phyloP scores from a whole-genome alignment of 371 early-diverging fungal species.

The Astathelohania contejeani region DNA sequence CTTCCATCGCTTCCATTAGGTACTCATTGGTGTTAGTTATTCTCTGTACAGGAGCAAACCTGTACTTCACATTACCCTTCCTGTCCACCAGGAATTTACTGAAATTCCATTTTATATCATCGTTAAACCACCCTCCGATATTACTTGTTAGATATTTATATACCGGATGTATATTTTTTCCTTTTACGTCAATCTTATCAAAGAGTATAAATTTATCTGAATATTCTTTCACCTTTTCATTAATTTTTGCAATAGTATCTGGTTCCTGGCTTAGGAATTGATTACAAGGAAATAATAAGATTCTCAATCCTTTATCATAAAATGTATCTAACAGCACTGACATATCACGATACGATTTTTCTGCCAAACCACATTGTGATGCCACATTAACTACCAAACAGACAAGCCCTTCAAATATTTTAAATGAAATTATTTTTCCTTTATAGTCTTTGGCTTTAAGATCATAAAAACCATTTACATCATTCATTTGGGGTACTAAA shows the following conservation, averaged over 20 bases:
- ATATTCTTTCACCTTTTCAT: conserved; percentile 26
- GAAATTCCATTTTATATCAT: conserved; percentile 51
- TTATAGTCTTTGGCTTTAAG: too few relatives aligned
- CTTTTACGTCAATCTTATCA: conserved; percentile 70
- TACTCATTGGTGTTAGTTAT: not conserved
- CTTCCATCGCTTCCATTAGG: conserved; percentile 49
- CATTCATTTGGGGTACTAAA: too few relatives aligned
- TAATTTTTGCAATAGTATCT: conserved; percentile 53
- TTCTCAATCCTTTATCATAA: conserved; percentile 57
- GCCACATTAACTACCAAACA: conserved; percentile 74
- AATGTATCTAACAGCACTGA: conserved; percentile 63
- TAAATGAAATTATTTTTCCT: too few relatives aligned
- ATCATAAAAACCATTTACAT: too few relatives aligned
- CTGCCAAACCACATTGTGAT: conserved; percentile 74
- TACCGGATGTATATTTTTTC: conserved; percentile 58
- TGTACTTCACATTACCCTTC: conserved; percentile 57
- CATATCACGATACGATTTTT: conserved; percentile 62
- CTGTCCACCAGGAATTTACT: conserved; percentile 60
- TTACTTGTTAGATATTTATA: conserved; percentile 59
- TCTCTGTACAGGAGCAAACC: conserved; percentile 54
- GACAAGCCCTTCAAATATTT: too few relatives aligned
- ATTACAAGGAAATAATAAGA: conserved; percentile 66
- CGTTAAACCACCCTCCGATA: conserved; percentile 55
- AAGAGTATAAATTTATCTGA: conserved; percentile 62
- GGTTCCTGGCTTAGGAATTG: conserved; percentile 68